A percentile compares a stretch with the other conserved stretches of the same genome.
These are phyloP conservation scores for Aureobasidium sp. DNA, from an alignment of 2,329 filamentous ascomycete species.

Conservation along the genomic window DNA sequence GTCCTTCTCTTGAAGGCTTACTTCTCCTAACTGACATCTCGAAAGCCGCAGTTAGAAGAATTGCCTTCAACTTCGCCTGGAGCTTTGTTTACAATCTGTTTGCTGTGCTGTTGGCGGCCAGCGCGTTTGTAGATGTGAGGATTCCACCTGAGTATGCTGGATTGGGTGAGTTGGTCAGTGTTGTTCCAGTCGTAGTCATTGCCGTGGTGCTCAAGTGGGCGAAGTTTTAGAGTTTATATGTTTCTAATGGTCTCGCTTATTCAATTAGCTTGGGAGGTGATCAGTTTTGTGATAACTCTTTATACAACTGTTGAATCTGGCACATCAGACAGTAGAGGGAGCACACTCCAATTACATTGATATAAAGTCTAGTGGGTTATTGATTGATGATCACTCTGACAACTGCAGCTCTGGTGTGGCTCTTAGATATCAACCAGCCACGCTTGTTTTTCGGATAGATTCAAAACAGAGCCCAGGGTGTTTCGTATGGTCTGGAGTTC, in stretches of 20 bases:
- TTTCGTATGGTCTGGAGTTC: not conserved
- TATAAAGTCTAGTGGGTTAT: too few species aligned
- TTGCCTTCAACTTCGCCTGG: slow-evolving; percentile 76
- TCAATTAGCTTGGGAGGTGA: too few species aligned
- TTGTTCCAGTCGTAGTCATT: too few species aligned
- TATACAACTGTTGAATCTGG: too few species aligned
- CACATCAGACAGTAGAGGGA: too few species aligned
- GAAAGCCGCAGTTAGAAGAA: slow-evolving; percentile 41
- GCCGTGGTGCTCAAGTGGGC: too few species aligned
- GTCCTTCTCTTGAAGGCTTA: slow-evolving; percentile 54
- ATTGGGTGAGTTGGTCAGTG: slow-evolving; percentile 77
- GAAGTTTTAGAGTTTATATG: too few species aligned
- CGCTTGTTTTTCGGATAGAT: not conserved
- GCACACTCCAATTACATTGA: too few species aligned
- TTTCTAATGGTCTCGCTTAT: too few species aligned
- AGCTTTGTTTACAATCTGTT: slow-evolving; percentile 74
- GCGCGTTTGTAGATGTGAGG: slow-evolving; percentile 63
- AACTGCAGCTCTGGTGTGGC: not conserved
- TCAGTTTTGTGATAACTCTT: too few species aligned
- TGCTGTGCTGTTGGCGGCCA: slow-evolving; percentile 72
- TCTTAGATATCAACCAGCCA: not conserved
- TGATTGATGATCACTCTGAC: too few species aligned
- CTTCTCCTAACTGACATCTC: slow-evolving; percentile 63
- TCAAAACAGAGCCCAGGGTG: not conserved
- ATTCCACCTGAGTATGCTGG: slow-evolving; percentile 73